Conservation (phyloP, 768 basidiomycete genomes). For the Coprinellus micaceus region DNA sequence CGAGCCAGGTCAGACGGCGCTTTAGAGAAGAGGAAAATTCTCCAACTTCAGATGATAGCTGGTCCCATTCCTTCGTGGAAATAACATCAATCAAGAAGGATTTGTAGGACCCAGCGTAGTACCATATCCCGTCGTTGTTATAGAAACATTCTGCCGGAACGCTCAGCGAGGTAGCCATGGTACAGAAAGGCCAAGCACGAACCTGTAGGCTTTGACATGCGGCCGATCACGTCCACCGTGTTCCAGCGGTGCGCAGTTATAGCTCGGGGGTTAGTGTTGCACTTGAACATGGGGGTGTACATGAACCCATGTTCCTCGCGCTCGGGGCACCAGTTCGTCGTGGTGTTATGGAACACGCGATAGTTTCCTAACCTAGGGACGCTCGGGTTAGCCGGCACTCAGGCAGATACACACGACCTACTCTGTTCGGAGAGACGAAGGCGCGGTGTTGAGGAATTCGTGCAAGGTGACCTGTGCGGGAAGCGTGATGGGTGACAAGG, state of each 20-base stretch:
- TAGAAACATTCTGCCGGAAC: constrained; percentile 82
- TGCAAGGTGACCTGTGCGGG: constrained; percentile 62
- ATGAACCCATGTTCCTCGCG: constrained; percentile 82
- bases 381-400: background rate
- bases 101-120: constrained; percentile 78
- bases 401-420: constrained; percentile 31
- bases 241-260: constrained; percentile 75
- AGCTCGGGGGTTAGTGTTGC: constrained; percentile 74
- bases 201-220: constrained; percentile 65
- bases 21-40: background rate
- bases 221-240: constrained; percentile 55
- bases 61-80: constrained; percentile 64
- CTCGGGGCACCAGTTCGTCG: constrained; percentile 76
- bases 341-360: constrained; percentile 60
- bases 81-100: constrained; percentile 64
- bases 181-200: background rate
- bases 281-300: constrained; percentile 71
- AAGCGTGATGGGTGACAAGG: constrained; percentile 64
- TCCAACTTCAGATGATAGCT: constrained; percentile 59
- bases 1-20: constrained; percentile 6
- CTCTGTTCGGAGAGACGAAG: constrained; percentile 57
- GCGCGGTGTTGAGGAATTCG: constrained; percentile 60
- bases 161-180: too few relatives aligned
- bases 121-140: constrained; percentile 77
- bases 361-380: constrained; percentile 57